Percentiles rank a stretch among this genome's conserved stretches.
These are phyloP conservation scores for Heritiera littoralis DNA, from an alignment of 345 rosid species.

Conservation along the genomic window DNA sequence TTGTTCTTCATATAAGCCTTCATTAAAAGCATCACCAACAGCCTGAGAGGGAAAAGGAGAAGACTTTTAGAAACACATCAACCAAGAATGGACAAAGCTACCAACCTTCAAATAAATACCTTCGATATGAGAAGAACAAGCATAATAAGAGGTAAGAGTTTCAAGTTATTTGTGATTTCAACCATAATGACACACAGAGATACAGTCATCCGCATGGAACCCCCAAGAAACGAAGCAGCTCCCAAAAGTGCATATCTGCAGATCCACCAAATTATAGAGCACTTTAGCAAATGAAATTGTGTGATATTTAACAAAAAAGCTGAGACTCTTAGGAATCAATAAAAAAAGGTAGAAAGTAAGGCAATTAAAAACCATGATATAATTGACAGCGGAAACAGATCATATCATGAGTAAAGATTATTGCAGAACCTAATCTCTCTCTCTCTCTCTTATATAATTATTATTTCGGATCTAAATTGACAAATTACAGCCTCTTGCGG, in stretches of 20 bases:
- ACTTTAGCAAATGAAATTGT: slow-evolving; percentile 21
- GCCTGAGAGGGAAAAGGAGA: slow-evolving; percentile 48
- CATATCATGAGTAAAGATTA: background rate
- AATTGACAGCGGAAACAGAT: background rate
- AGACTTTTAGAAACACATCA: slow-evolving; percentile 18
- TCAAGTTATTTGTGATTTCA: slow-evolving; percentile 93
- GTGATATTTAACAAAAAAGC: background rate
- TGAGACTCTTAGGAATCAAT: background rate
- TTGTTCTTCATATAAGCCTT: slow-evolving; percentile 91
- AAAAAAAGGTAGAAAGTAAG: background rate
- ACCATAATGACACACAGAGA: slow-evolving; percentile 96
- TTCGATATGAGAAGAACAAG: slow-evolving; percentile 96
- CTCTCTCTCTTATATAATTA: background rate
- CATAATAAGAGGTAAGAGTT: slow-evolving; percentile 92
- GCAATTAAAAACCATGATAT: background rate
- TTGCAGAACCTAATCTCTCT: background rate
- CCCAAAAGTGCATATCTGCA: slow-evolving; percentile 90
- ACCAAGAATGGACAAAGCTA: slow-evolving; percentile 11
- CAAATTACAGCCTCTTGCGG: background rate
- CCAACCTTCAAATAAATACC: slow-evolving; percentile 41
- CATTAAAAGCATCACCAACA: slow-evolving; percentile 97
- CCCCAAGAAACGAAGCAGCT: slow-evolving; percentile 99
- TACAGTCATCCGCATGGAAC: slow-evolving; percentile 99
- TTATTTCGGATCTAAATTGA: background rate
- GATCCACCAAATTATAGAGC: slow-evolving; percentile 25